These are phyloP conservation scores for Escovopsis sp. DNA, from an alignment of 2,329 filamentous ascomycete species.

Conservation along the genomic window DNA sequence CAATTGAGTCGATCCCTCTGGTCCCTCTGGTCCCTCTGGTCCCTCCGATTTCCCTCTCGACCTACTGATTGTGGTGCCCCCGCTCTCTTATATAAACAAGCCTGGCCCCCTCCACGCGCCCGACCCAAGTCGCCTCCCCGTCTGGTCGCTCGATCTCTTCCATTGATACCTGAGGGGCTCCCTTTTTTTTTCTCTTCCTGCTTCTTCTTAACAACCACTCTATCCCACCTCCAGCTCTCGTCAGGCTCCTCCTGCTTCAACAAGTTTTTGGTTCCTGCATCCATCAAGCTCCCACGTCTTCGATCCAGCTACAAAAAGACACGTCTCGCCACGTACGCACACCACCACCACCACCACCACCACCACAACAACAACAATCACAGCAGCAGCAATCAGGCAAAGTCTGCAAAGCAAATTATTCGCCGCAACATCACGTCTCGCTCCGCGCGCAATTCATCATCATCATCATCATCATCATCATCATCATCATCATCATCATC, in stretches of 20 bases:
- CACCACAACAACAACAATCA: no score
- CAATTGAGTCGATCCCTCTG: background rate
- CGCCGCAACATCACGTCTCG: no score
- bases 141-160: constrained; percentile 23
- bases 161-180: constrained; percentile 7
- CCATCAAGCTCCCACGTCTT: constrained; percentile 12
- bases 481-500: no score
- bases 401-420: no score
- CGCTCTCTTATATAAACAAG: constrained; percentile 49
- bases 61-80: constrained; percentile 42
- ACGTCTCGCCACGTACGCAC: constrained; percentile 1
- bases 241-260: constrained; percentile 6
- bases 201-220: background rate
- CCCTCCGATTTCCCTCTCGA: background rate
- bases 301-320: constrained; percentile 5
- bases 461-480: no score
- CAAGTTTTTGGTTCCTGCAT: constrained; percentile 7
- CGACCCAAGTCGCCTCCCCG: constrained; percentile 24
- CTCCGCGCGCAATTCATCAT: no score
- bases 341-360: constrained; percentile 3
- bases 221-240: constrained; percentile 12
- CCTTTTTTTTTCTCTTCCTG: constrained; percentile 5
- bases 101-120: constrained; percentile 37
- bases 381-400: constrained; percentile 2
- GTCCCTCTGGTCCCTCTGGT: background rate